Conservation (phyloP, 441 rosid species). For the Populus trichocarpa region DNA sequence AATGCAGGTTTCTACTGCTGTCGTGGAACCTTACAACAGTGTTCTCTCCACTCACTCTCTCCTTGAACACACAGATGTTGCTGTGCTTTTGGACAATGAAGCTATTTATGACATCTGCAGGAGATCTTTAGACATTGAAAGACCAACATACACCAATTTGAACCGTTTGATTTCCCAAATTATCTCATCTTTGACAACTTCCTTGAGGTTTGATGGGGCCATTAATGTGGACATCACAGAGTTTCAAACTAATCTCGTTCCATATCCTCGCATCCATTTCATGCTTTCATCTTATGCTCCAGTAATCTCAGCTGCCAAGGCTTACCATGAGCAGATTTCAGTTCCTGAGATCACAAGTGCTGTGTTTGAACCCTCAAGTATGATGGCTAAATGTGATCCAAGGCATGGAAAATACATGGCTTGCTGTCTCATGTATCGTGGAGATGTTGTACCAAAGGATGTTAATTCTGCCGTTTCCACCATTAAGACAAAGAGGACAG, state of each 20-base stretch:
- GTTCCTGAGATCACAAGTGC: slow-evolving; percentile 75
- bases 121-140: slow-evolving; percentile 71
- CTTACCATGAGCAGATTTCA: slow-evolving; percentile 74
- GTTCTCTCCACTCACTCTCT: slow-evolving; percentile 83
- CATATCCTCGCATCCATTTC: slow-evolving; percentile 87
- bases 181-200: slow-evolving; percentile 72
- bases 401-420: slow-evolving; percentile 86
- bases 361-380: slow-evolving; percentile 72
- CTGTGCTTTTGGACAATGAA: slow-evolving; percentile 76
- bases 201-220: slow-evolving; percentile 87
- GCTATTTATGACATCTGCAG: slow-evolving; percentile 83
- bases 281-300: slow-evolving; percentile 88
- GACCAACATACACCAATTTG: slow-evolving; percentile 75
- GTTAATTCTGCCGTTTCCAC: slow-evolving; percentile 74
- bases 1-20: slow-evolving; percentile 73
- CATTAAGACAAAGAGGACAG: slow-evolving; percentile 69
- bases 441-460: slow-evolving; percentile 81
- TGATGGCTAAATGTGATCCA: slow-evolving; percentile 91
- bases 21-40: slow-evolving; percentile 81
- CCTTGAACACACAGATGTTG: slow-evolving; percentile 76
- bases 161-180: slow-evolving; percentile 72
- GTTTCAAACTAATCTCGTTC: slow-evolving; percentile 81
- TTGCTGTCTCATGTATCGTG: slow-evolving; percentile 81
- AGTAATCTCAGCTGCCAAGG: slow-evolving; percentile 72
- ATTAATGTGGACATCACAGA: slow-evolving; percentile 77